A percentile compares a stretch with the other conserved stretches of the same genome.
These are phyloP conservation scores for Gryganskiella cystojenkinii DNA, from an alignment of 192 early-diverging fungal species.

Conservation along the genomic window DNA sequence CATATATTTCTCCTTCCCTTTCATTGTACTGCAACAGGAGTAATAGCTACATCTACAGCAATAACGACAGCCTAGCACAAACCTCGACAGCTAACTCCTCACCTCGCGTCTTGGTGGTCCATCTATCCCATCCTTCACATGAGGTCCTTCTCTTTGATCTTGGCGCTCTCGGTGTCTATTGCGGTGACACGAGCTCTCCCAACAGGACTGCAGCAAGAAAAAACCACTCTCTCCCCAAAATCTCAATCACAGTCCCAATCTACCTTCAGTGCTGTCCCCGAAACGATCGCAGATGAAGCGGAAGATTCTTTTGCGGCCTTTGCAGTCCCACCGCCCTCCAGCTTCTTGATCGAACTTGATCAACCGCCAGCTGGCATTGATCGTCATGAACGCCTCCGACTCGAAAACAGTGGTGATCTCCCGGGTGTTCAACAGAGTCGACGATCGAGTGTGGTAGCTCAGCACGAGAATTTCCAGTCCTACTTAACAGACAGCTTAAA, in stretches of 20 bases:
- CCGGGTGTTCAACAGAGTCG: constrained; percentile 4
- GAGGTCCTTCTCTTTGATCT: no score
- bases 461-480: constrained; percentile 9
- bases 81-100: no score
- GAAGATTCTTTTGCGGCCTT: constrained; percentile 13
- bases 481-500: constrained; percentile 16
- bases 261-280: background rate
- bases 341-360: constrained; percentile 36
- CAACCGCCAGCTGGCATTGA: constrained; percentile 19
- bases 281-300: background rate
- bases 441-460: constrained; percentile 3
- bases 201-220: no score
- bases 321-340: constrained; percentile 5
- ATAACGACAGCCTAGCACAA: no score
- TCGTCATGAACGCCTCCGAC: constrained; percentile 11
- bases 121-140: no score
- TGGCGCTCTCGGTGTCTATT: no score
- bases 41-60: no score
- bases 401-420: constrained; percentile 14
- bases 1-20: no score
- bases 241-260: background rate
- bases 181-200: no score
- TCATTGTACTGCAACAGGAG: no score
- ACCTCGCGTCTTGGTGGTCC: no score
- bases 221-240: background rate